These are phyloP conservation scores for Aeschynomene evenia DNA, from an alignment of 306 rosid species.

Conservation along the genomic window DNA sequence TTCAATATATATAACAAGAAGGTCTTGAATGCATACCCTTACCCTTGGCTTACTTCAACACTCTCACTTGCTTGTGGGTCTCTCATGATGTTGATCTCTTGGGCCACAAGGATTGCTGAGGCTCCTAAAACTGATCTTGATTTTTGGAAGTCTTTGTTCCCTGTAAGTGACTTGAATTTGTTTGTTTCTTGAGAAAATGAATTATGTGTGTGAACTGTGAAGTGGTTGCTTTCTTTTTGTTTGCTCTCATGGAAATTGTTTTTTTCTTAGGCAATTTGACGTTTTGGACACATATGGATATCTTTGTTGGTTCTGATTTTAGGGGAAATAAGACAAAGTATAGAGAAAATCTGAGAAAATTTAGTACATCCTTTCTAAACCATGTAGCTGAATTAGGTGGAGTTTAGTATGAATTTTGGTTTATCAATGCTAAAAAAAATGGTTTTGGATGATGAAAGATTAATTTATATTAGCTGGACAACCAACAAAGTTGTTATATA, in stretches of 20 bases:
- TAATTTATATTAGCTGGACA: not conserved
- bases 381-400: constrained; percentile 16
- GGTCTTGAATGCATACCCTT: constrained; percentile 94
- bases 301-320: constrained; percentile 17
- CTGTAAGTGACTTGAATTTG: constrained; percentile 63
- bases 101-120: constrained; percentile 90
- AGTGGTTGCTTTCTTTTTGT: constrained; percentile 40
- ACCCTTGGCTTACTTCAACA: constrained; percentile 96
- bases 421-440: not conserved
- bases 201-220: not conserved
- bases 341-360: not conserved
- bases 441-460: not conserved
- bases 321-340: not conserved
- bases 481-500: not conserved
- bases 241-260: constrained; percentile 14
- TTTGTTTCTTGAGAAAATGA: constrained; percentile 49
- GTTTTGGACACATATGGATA: constrained; percentile 12
- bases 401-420: constrained; percentile 10
- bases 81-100: constrained; percentile 88
- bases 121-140: constrained; percentile 87
- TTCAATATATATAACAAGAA: constrained; percentile 97
- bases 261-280: not conserved
- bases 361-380: not conserved
- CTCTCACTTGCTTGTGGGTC: constrained; percentile 95
- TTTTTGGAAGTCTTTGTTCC: constrained; percentile 91